A percentile compares a stretch with the other conserved stretches of the same genome.
Evolutionary conservation across 73 alveolate genomes (phyloP).

Genomic region (Effrenium voratum): DNA sequence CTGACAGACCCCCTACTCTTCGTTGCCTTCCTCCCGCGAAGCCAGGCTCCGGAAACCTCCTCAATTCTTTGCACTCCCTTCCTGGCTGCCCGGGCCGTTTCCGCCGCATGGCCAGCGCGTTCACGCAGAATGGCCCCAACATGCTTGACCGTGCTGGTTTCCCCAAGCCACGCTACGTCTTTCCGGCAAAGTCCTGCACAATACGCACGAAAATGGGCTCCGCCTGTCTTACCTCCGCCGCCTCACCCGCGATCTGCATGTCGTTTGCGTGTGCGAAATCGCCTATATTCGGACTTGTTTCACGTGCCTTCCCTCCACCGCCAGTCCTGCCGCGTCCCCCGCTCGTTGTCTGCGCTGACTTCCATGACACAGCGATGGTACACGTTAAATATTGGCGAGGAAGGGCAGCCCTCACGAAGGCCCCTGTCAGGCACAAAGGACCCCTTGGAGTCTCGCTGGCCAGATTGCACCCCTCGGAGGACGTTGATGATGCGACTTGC

Average conservation of each 20-base stretch:
- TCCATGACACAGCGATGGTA: not conserved
- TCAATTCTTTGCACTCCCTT: not conserved
- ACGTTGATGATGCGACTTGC: not conserved
- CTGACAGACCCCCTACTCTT: not conserved
- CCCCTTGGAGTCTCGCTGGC: not conserved
- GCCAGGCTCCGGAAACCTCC: not conserved
- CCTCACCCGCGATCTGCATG: not conserved
- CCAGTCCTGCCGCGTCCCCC: not conserved
- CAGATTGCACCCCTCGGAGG: not conserved
- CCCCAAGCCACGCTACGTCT: not conserved
- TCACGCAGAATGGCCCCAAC: not conserved
- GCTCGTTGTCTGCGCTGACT: not conserved
- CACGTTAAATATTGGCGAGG: not conserved
- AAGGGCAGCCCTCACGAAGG: constrained; percentile 8
- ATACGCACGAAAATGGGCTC: not conserved
- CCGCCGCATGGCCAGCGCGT: not conserved
- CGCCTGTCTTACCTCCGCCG: not conserved
- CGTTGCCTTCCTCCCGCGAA: not conserved
- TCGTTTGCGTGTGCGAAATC: constrained; percentile 36
- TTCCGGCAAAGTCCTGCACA: not conserved
- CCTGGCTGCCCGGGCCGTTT: not conserved
- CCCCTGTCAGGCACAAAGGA: not conserved
- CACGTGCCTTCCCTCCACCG: not conserved
- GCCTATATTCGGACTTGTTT: not conserved
- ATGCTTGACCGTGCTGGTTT: not conserved